Evolutionary conservation across 177 flowering plant genomes (phyloP).

Genomic region (Telopea speciosissima): DNA sequence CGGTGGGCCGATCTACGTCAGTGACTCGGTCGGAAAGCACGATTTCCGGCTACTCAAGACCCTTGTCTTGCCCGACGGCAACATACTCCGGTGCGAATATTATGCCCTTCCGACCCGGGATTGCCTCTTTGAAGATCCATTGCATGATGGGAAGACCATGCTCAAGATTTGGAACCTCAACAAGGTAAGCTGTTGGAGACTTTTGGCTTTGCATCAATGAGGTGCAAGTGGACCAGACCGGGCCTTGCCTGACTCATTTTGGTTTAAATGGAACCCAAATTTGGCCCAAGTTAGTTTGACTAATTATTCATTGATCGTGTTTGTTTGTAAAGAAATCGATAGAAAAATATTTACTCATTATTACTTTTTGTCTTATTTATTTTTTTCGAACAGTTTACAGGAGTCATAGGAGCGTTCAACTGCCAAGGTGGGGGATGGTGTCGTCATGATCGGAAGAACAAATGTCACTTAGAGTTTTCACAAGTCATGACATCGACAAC

Average conservation of each 20-base stretch:
- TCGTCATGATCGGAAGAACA: constrained; percentile 50
- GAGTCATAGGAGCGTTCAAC: constrained; percentile 49
- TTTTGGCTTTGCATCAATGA: no score
- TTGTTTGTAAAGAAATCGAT: no score
- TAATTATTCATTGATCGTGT: no score
- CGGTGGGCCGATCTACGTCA: constrained; percentile 75
- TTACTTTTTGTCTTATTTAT: not conserved
- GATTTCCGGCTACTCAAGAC: constrained; percentile 50
- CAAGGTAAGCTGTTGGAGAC: constrained; percentile 35
- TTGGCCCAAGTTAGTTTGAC: not conserved
- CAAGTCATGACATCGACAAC: constrained; percentile 32
- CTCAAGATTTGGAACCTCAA: constrained; percentile 83
- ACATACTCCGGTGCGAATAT: constrained; percentile 47
- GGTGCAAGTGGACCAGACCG: no score
- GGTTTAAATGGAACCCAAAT: no score
- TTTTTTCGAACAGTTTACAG: constrained; percentile 27
- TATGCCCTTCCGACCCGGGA: constrained; percentile 69
- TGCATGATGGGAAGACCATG: constrained; percentile 66
- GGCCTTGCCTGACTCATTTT: no score
- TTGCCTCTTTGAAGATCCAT: constrained; percentile 63
- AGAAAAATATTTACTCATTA: not conserved
- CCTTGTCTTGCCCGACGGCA: constrained; percentile 64
- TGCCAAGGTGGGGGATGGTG: constrained; percentile 83
- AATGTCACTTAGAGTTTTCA: constrained; percentile 47
- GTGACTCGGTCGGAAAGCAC: constrained; percentile 62